phyloP scores from a whole-genome alignment of 2,329 filamentous ascomycete species.

The Neofusicoccum laricinum region DNA sequence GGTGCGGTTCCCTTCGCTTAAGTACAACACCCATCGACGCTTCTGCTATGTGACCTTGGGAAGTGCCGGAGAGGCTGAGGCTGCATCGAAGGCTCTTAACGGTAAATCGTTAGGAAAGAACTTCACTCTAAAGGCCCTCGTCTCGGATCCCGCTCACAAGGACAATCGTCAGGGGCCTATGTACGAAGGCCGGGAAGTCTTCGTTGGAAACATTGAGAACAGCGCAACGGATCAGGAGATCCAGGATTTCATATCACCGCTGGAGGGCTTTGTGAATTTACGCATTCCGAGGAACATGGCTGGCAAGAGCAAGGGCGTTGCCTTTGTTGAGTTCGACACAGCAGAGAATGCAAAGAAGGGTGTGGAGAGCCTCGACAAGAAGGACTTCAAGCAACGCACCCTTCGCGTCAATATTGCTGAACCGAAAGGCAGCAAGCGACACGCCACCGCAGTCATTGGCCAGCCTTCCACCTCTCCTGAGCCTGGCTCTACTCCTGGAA shows the following conservation, averaged over 20 bases:
- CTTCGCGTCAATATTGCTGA: slow-evolving; percentile 39
- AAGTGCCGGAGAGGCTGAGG: slow-evolving; percentile 40
- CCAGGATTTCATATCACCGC: slow-evolving; percentile 57
- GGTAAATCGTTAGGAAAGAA: slow-evolving; percentile 66
- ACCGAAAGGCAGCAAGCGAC: slow-evolving; percentile 66
- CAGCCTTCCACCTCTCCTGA: slow-evolving; percentile 24
- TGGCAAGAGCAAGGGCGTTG: slow-evolving; percentile 72
- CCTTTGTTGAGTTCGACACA: slow-evolving; percentile 73
- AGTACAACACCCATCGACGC: slow-evolving; percentile 80
- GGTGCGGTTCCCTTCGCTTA: slow-evolving; percentile 86
- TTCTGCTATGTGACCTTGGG: slow-evolving; percentile 97
- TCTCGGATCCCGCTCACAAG: slow-evolving; percentile 77
- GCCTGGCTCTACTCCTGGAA: slow-evolving; percentile 23
- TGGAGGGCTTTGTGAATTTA: slow-evolving; percentile 68
- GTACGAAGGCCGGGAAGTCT: slow-evolving; percentile 84
- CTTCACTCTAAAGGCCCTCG: slow-evolving; percentile 70
- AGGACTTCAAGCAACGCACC: slow-evolving; percentile 32
- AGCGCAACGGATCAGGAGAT: slow-evolving; percentile 72
- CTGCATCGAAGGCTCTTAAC: slow-evolving; percentile 67
- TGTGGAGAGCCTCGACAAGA: slow-evolving; percentile 29
- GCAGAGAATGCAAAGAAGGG: slow-evolving; percentile 39
- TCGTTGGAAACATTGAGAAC: slow-evolving; percentile 82
- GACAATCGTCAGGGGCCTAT: slow-evolving; percentile 76
- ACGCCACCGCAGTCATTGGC: slow-evolving; percentile 65
- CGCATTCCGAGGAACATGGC: slow-evolving; percentile 67